Base-by-base conservation (phyloP, 2,329 filamentous ascomycete species). In the Elsinoe perseae region DNA sequence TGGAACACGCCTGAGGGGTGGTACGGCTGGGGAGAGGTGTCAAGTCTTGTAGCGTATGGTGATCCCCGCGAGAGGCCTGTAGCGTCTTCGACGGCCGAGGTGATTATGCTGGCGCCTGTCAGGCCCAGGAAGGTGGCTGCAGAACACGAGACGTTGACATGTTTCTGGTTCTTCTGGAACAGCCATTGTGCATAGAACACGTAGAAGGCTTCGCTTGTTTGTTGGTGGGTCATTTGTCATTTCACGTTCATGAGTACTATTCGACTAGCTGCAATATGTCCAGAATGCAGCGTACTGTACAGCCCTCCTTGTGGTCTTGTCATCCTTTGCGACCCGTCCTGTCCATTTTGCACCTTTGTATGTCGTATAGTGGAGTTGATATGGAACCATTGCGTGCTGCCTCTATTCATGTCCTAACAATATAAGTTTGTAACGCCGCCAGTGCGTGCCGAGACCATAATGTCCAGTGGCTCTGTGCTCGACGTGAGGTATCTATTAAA, bases 251-350 rank as follows among this genome's bases (percentile, higher is more conserved):
- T 30, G 25, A 30, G 16, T 30, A 34, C 44, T 30, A 50, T 30
- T 50, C 28, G 28, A 23, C 30, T n/a, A 16, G 20, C 48, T 52
- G 48, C 48, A 20, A 38, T 52, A 52, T 52, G 48, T 38, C 20
- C 48, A 52, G 10, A 52, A 10, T 23, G 48, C 48, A 52, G 48
- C 32, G 20, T 52, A 38, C n/a, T 52, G 30, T 52, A 52, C 48
- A 52, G 18, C 25, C 44, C 44, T 14, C 2, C 7, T 28, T 25
- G 27, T 50, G 25, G n/a, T 28, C 16, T 20, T 52, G 48, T 16
- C 48, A 18, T 20, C 25, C n/a, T 52, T 6, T 52, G 7, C 16
- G 3, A n/a, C 7, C 18, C 4, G 8, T 20, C 21, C 44, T 30
- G 20, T 50, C 44, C 44, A 23, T 50, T 36, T 36, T 36, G 32